Evolutionary conservation across 2,329 filamentous ascomycete genomes (phyloP), one percentile per base, ranked within the genome.

Genomic region (Bisporella sp.): DNA sequence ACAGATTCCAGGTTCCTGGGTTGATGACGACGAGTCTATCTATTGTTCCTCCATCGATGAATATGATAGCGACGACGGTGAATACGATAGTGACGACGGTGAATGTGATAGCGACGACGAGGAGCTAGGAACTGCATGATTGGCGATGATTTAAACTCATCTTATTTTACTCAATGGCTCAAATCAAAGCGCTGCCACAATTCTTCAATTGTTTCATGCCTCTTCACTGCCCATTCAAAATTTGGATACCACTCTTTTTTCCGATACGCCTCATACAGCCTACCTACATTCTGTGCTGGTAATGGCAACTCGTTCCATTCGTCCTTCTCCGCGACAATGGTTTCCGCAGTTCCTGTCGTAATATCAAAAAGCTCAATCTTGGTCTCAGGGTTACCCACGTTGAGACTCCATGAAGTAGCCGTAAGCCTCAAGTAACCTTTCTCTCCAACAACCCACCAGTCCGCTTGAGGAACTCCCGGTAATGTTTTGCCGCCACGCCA

Each of bases 221-320:
- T 66, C 55, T 61, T 61, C 4, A 75, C 57, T 0, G 75, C 60
- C 41, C 66, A 63, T 40, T 68, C 68, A 61, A 73, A 73, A 13
- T 69, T 62, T 44, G 69, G 74, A 54, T 68, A 66, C 49, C 69
- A 59, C 12, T 63, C 56, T 11, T 60, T 57, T 53, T 64, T 67
- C 5, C 75, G 75, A 65, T 73, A 80, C 1, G 68, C 70, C 57
- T 85, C 80, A 64, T 83, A 84, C 0, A 81, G 57, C 21, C 69
- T 70, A 0, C 71, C 80, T 31, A 84, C 73, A 55, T 73, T 76
- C 47, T 75, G 69, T 1, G 69, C 71, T 3, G 66, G 57, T 1
- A 70, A 35, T 0, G 75, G 71, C 13, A 79, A 52, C 8, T 71
- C 75, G 2, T 71, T 69, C 9, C 67, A 74, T 64, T 71, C 75